Base-by-base conservation (phyloP, 192 early-diverging fungal species). In the Rhizophagus prolifer region DNA sequence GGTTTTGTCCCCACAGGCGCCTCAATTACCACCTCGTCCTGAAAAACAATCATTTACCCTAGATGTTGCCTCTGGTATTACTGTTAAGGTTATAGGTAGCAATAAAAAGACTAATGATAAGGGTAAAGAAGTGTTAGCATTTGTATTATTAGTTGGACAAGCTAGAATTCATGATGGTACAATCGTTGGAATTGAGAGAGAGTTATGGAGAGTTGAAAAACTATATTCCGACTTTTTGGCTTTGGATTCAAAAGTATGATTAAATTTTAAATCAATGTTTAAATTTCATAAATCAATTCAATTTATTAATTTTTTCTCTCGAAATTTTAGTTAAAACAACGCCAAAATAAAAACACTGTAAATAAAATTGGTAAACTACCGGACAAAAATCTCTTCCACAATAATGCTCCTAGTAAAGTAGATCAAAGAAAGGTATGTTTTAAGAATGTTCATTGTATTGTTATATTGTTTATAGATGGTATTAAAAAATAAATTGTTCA, bases 121-220 rank as follows among this genome's bases (percentile, higher is more conserved):
- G 58, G 92, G 92, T 38, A 92, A 91, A 60, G 94, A 95, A 69
- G 85, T 92, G 21, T 58, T 92, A 9, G 85, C 83, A 0, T 92
- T 93, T 75, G 76, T 80, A 21, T 81, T 94, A 26, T 80, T 82
- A 1, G 78, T 93, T 26, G 81, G 84, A 25, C 76, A 82, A 21
- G 82, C 81, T 34, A 69, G 70, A 25, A 75, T 79, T 46, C 72
- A 67, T 30, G 80, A 78, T n/a, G 75, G 69, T 68, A 34, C 78
- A 7, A 44, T 59, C 21, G 72, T 76, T 34, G 74, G 66, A 26
- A 44, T 76, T 3, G 82, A 82, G 14, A 85, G 83, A 54, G 85
- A 87, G 38, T 77, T 94, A 64, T 96, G 96, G 95, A 90, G 88
- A 10, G 86, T 95, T 63, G 94, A 95, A 78, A 97, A 97, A 80